A percentile compares a stretch with the other conserved stretches of the same genome.
Conservation (phyloP, 208 protist genomes). For the Trypanosoma brucei region DNA sequence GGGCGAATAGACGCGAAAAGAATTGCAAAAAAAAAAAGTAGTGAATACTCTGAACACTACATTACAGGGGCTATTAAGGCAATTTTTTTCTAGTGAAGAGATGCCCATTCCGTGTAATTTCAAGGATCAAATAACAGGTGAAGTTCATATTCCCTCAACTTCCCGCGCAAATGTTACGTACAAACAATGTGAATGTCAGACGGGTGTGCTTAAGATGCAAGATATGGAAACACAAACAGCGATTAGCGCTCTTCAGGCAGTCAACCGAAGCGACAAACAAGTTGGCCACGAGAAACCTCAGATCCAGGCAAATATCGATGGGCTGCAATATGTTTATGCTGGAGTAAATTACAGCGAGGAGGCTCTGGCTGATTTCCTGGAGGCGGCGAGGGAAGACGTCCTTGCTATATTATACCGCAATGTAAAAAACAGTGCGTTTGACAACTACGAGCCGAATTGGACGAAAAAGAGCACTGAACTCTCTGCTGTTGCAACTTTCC, state of each 20-base stretch:
- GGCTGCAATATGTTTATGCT: slow-evolving; percentile 80
- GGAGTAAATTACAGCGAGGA: slow-evolving; percentile 46
- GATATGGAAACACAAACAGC: slow-evolving; percentile 59
- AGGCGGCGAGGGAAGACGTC: slow-evolving; percentile 38
- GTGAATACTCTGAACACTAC: background rate
- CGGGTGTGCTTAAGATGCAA: slow-evolving; percentile 24
- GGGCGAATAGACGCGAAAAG: background rate
- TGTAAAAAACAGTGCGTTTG: slow-evolving; percentile 65
- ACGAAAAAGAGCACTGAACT: slow-evolving; percentile 59
- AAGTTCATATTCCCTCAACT: slow-evolving; percentile 54
- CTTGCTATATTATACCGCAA: slow-evolving; percentile 68
- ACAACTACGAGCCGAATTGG: slow-evolving; percentile 87
- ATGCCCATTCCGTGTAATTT: slow-evolving; percentile 68
- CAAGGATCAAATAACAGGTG: slow-evolving; percentile 68
- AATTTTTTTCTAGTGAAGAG: background rate
- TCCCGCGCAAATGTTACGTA: slow-evolving; percentile 49
- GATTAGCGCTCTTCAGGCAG: slow-evolving; percentile 53
- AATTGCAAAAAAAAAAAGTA: background rate
- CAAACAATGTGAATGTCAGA: slow-evolving; percentile 46
- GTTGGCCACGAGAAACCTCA: slow-evolving; percentile 41
- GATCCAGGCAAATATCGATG: slow-evolving; percentile 54
- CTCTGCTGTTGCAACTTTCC: slow-evolving; percentile 56
- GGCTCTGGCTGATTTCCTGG: slow-evolving; percentile 61
- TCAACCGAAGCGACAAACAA: slow-evolving; percentile 60
- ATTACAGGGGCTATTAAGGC: background rate